These are phyloP conservation scores for Thalassiosira hispida DNA, from an alignment of 352 stramenopile species.

Conservation along the genomic window DNA sequence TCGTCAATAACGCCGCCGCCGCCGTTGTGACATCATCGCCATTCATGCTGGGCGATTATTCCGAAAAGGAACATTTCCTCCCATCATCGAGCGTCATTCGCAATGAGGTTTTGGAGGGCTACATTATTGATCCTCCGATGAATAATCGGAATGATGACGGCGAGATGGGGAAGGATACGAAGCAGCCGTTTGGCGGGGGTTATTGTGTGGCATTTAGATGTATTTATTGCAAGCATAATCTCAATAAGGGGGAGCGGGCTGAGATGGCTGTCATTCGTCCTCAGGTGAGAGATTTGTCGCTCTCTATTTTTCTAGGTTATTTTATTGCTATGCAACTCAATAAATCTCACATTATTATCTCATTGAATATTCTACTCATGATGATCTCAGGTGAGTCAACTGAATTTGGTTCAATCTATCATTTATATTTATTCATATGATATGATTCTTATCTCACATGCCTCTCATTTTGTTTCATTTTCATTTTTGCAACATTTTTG, in stretches of 20 bases:
- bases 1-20: background rate
- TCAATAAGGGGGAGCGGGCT: background rate
- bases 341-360: too few relatives aligned
- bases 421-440: too few relatives aligned
- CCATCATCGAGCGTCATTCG: background rate
- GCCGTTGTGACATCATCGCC: background rate
- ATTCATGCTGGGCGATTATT: background rate
- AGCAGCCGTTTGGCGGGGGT: too few relatives aligned
- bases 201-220: background rate
- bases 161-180: too few relatives aligned
- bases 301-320: too few relatives aligned
- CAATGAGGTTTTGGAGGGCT: background rate
- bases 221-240: background rate
- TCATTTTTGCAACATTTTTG: too few relatives aligned
- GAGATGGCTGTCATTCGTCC: background rate
- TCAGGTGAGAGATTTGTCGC: too few relatives aligned
- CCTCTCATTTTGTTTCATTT: too few relatives aligned
- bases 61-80: background rate
- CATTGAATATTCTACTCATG: too few relatives aligned
- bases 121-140: background rate
- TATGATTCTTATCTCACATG: too few relatives aligned
- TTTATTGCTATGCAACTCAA: too few relatives aligned
- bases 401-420: too few relatives aligned
- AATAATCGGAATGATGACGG: background rate
- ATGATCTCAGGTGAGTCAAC: background rate